Conservation (phyloP, 441 rosid species). For the Arabidopsis hybrid region DNA sequence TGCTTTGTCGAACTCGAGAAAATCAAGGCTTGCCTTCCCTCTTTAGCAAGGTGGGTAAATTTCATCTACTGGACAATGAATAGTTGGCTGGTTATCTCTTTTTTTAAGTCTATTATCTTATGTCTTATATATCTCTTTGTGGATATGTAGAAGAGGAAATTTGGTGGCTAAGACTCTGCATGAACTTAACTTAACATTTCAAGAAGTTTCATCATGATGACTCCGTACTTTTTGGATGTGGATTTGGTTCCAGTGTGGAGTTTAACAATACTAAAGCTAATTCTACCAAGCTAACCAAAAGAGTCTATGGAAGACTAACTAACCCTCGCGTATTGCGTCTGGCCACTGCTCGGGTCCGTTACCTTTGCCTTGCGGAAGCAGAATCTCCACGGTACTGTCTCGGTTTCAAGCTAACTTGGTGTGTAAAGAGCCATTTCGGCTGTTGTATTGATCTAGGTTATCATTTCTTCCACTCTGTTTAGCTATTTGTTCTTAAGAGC, state of each 20-base stretch:
- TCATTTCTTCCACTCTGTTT: conserved; percentile 23
- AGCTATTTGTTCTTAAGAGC: conserved; percentile 13
- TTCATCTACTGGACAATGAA: not conserved
- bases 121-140: conserved; percentile 13
- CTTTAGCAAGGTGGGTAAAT: conserved; percentile 63
- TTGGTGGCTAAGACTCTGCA: conserved; percentile 80
- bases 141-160: conserved; percentile 70
- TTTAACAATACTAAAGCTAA: conserved; percentile 41
- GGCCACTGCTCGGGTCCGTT: conserved; percentile 4
- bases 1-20: conserved; percentile 93
- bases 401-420: conserved; percentile 34
- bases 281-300: conserved; percentile 44
- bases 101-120: conserved; percentile 3
- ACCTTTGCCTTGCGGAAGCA: conserved; percentile 5
- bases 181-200: conserved; percentile 81
- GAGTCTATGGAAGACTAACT: conserved; percentile 40
- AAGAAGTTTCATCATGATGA: conserved; percentile 65
- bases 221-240: conserved; percentile 19
- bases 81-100: not conserved
- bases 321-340: conserved; percentile 26
- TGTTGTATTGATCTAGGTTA: conserved; percentile 37
- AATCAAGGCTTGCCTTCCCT: conserved; percentile 72
- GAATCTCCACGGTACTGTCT: not conserved
- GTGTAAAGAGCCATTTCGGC: conserved; percentile 48
- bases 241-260: conserved; percentile 35